Percentiles rank a stretch among this genome's conserved stretches.
Conservation (phyloP, 345 rosid genomes). For the Isatis tinctoria region DNA sequence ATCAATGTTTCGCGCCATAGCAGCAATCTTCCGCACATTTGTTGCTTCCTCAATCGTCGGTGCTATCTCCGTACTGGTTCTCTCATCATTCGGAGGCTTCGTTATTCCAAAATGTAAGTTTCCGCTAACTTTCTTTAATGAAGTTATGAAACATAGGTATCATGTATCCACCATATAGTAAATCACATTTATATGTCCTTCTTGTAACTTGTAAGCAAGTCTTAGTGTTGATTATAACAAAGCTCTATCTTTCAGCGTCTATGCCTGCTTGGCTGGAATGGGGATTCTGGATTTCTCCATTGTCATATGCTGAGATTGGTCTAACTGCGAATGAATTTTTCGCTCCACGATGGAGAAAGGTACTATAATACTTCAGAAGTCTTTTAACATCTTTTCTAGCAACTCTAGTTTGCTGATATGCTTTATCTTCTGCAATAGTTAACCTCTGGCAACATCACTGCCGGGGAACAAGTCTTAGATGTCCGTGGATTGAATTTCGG, state of each 20-base stretch:
- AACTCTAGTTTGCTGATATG: background rate
- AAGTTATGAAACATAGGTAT: no score
- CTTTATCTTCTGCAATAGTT: background rate
- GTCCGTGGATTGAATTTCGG: conserved; percentile 55
- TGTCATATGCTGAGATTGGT: conserved; percentile 64
- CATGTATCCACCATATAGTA: no score
- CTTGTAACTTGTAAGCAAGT: background rate
- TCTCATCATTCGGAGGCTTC: conserved; percentile 61
- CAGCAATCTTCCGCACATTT: conserved; percentile 41
- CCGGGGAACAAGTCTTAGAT: conserved; percentile 44
- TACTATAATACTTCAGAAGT: background rate
- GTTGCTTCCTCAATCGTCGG: conserved; percentile 44
- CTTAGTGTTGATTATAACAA: background rate
- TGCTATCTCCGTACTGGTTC: conserved; percentile 23
- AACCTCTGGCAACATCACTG: conserved; percentile 21
- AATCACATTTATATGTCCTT: no score
- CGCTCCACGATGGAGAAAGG: conserved; percentile 68
- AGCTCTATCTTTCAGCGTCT: conserved; percentile 29
- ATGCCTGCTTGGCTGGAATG: conserved; percentile 61
- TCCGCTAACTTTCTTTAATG: background rate
- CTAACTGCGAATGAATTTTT: conserved; percentile 58
- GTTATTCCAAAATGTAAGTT: conserved; percentile 45
- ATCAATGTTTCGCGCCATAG: conserved; percentile 48
- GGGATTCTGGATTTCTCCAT: conserved; percentile 75
- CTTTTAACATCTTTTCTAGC: background rate